These are phyloP conservation scores for Calvatia gigantea DNA, from an alignment of 768 basidiomycete genomes.

Conservation along the genomic window DNA sequence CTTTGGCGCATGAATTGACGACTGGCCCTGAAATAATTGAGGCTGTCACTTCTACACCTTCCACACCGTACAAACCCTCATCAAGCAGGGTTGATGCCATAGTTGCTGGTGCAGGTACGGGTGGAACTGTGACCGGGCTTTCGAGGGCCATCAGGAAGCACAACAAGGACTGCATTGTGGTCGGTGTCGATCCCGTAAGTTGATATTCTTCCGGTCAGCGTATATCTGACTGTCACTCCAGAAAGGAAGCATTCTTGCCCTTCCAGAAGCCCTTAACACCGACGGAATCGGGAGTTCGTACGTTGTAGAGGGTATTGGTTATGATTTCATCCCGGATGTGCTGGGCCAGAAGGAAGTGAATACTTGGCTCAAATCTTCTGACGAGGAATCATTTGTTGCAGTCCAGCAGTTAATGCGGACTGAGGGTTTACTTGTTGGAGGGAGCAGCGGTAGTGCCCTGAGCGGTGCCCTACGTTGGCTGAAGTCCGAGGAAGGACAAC, in stretches of 20 bases:
- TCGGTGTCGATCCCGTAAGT: conserved; percentile 90
- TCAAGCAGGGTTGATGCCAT: conserved; percentile 78
- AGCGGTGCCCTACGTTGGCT: conserved; percentile 78
- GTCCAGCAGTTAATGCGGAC: conserved; percentile 73
- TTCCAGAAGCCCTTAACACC: conserved; percentile 61
- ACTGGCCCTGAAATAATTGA: conserved; percentile 93
- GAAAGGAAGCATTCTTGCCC: conserved; percentile 87
- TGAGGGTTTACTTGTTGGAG: conserved; percentile 91
- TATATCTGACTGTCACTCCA: conserved; percentile 23
- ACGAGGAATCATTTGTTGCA: conserved; percentile 75
- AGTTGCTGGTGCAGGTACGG: conserved; percentile 88
- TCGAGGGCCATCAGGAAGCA: conserved; percentile 81
- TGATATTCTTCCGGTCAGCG: background rate
- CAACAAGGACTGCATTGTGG: conserved; percentile 66
- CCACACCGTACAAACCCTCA: conserved; percentile 52
- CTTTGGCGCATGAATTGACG: conserved; percentile 83
- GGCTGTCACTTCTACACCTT: conserved; percentile 64
- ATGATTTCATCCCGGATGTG: conserved; percentile 89
- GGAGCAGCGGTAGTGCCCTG: conserved; percentile 87
- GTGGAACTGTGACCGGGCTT: conserved; percentile 90
- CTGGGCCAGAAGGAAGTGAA: conserved; percentile 60
- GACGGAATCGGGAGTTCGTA: conserved; percentile 53
- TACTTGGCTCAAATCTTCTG: conserved; percentile 82
- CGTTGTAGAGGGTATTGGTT: conserved; percentile 94
- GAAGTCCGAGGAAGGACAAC: conserved; percentile 60